A percentile compares a stretch with the other conserved stretches of the same genome.
Evolutionary conservation across 805 yeast species (phyloP).

Genomic region (Zygoascus bituminiphila): DNA sequence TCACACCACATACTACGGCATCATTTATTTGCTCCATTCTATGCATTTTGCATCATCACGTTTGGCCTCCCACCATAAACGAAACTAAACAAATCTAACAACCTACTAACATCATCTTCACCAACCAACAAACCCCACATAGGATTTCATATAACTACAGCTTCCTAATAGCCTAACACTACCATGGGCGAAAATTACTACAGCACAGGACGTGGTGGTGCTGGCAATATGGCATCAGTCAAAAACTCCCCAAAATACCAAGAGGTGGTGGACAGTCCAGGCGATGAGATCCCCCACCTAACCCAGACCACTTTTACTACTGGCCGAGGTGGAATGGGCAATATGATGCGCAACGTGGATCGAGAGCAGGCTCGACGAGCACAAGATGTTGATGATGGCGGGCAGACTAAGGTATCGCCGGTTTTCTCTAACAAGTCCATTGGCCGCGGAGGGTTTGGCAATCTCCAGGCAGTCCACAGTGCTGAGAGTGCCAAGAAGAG

Average conservation of each 20-base stretch:
- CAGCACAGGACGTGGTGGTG: slow-evolving; percentile 77
- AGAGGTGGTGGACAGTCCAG: slow-evolving; percentile 40
- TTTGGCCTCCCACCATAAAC: too few relatives aligned
- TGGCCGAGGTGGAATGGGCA: slow-evolving; percentile 76
- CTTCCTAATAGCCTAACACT: too few relatives aligned
- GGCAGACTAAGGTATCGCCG: slow-evolving; percentile 36
- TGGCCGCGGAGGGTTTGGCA: slow-evolving; percentile 64
- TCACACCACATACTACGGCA: too few relatives aligned
- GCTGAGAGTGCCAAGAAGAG: slow-evolving; percentile 8
- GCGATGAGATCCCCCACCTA: slow-evolving; percentile 53
- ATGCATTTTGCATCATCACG: too few relatives aligned
- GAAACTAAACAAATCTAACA: too few relatives aligned
- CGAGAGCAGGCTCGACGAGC: slow-evolving; percentile 48
- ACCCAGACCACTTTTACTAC: slow-evolving; percentile 49
- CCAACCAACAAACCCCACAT: too few relatives aligned
- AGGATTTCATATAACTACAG: too few relatives aligned
- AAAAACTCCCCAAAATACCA: slow-evolving; percentile 42
- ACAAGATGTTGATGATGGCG: slow-evolving; percentile 52
- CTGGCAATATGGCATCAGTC: slow-evolving; percentile 48
- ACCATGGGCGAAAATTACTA: slow-evolving; percentile 19
- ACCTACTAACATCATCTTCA: too few relatives aligned
- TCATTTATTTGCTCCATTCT: too few relatives aligned
- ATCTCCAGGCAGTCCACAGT: slow-evolving; percentile 35
- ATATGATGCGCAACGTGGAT: slow-evolving; percentile 57
- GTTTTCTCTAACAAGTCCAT: slow-evolving; percentile 33